These are phyloP conservation scores for Eremochloa ophiuroides DNA, from an alignment of 176 grass and related monocot species.

Conservation along the genomic window DNA sequence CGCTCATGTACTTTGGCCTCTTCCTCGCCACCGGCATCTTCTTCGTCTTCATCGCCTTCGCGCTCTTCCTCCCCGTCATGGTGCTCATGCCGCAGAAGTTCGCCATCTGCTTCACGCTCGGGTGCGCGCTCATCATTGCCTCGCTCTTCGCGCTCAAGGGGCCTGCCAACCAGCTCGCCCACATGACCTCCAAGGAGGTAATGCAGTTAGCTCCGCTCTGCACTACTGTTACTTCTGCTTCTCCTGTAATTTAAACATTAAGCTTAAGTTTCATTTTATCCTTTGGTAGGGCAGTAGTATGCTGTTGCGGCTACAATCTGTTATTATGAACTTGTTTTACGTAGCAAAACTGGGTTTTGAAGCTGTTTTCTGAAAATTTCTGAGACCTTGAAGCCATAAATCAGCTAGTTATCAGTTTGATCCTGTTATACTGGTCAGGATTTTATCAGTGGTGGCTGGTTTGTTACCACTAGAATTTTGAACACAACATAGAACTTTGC, in stretches of 20 bases:
- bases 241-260: not conserved
- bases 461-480: not conserved
- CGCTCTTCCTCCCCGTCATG: conserved; percentile 92
- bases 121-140: conserved; percentile 79
- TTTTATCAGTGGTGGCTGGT: not conserved
- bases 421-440: not conserved
- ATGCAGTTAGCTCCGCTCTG: not conserved
- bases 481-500: too few relatives aligned
- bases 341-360: not conserved
- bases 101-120: conserved; percentile 90
- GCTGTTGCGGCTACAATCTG: not conserved
- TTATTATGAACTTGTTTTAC: too few relatives aligned
- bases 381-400: not conserved
- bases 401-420: not conserved
- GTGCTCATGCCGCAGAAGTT: conserved; percentile 97
- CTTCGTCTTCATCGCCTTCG: conserved; percentile 90
- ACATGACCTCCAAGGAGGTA: conserved; percentile 99
- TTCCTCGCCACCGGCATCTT: conserved; percentile 90
- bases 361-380: not conserved
- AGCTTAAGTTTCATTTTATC: not conserved
- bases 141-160: conserved; percentile 97
- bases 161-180: conserved; percentile 66
- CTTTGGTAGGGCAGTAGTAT: not conserved
- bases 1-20: conserved; percentile 92
- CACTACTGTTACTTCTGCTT: not conserved